Base-by-base conservation (phyloP, 1,284 basidiomycete species). In the Thecaphora frezii region DNA sequence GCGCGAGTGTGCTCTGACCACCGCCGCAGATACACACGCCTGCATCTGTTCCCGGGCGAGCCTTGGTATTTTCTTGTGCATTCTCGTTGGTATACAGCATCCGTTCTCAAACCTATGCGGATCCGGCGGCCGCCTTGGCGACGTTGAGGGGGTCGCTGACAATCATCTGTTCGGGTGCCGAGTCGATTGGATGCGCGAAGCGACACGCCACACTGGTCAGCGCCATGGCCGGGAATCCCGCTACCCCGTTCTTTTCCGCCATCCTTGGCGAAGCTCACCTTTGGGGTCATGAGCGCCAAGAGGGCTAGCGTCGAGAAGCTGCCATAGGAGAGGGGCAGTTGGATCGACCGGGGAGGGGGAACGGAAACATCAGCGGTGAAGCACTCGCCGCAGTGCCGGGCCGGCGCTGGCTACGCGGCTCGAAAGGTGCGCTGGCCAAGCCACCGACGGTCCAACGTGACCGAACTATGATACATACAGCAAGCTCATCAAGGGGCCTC, bases 401-500 rank as follows among this genome's bases (percentile, higher is more conserved):
- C n/a, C n/a, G n/a, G n/a, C n/a, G n/a, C n/a, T n/a, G n/a, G n/a
- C n/a, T n/a, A n/a, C n/a, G n/a, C n/a, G n/a, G n/a, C n/a, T n/a
- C 33, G 33, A n/a, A 10, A 37, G 33, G 33, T 10, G n/a, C 12
- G 33, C n/a, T 37, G n/a, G 33, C 12, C n/a, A 44, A 19, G 21
- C 12, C 12, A 44, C 18, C 42, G n/a, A 44, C 10, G 42, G 42
- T 18, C 10, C 22, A 44, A 19, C 12, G 25, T n/a, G 42, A 28
- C 12, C 12, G 42, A 23, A n/a, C n/a, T n/a, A n/a, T 33, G 26
- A 4, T 16, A 59, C 61, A 41, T 41, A 66, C 58, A 41, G 33
- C 9, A 66, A 49, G 4, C 49, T 53, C 58, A 66, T 62, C 23
- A 28, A 56, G 8, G 64, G 64, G 3, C 66, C 58, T 13, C 63